These are phyloP conservation scores for Claviceps arundinis DNA, from an alignment of 2,329 filamentous ascomycete species.

Conservation along the genomic window DNA sequence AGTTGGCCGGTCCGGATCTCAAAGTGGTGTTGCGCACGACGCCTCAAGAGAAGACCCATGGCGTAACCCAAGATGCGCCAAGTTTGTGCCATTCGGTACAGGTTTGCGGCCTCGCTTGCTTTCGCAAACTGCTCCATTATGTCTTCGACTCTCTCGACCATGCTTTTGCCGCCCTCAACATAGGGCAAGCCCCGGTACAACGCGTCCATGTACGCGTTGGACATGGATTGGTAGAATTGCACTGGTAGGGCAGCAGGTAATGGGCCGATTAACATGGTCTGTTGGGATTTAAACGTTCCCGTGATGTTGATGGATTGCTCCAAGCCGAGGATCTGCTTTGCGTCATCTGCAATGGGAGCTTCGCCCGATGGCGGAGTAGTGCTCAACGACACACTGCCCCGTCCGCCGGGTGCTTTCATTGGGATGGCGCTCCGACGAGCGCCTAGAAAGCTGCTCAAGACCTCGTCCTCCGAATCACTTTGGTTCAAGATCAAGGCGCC, in stretches of 20 bases:
- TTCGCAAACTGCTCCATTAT: slow-evolving; percentile 45
- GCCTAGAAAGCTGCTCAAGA: slow-evolving; percentile 45
- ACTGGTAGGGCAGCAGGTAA: slow-evolving; percentile 38
- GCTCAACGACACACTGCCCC: slow-evolving; percentile 32
- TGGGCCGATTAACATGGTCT: slow-evolving; percentile 49
- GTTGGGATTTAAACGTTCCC: slow-evolving; percentile 43
- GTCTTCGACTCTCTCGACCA: slow-evolving; percentile 32
- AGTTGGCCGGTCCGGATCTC: slow-evolving; percentile 32
- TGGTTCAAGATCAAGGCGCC: slow-evolving; percentile 42
- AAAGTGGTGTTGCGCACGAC: slow-evolving; percentile 44
- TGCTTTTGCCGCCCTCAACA: slow-evolving; percentile 19
- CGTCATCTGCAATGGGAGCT: slow-evolving; percentile 16
- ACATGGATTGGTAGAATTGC: slow-evolving; percentile 41
- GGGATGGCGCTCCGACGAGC: slow-evolving; percentile 26
- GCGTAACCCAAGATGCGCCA: slow-evolving; percentile 49
- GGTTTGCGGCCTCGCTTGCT: slow-evolving; percentile 41
- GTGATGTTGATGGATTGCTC: slow-evolving; percentile 47
- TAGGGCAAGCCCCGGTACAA: slow-evolving; percentile 35
- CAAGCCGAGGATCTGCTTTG: slow-evolving; percentile 33
- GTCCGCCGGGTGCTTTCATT: slow-evolving; percentile 29
- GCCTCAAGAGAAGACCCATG: slow-evolving; percentile 37
- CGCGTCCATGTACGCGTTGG: slow-evolving; percentile 41
- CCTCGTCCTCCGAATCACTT: slow-evolving; percentile 54
- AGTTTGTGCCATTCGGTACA: slow-evolving; percentile 49
- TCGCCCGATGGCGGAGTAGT: slow-evolving; percentile 38